Evolutionary conservation across 345 rosid species (phyloP), one percentile per base, ranked within the genome.

Genomic region (Pistacia atlantica): DNA sequence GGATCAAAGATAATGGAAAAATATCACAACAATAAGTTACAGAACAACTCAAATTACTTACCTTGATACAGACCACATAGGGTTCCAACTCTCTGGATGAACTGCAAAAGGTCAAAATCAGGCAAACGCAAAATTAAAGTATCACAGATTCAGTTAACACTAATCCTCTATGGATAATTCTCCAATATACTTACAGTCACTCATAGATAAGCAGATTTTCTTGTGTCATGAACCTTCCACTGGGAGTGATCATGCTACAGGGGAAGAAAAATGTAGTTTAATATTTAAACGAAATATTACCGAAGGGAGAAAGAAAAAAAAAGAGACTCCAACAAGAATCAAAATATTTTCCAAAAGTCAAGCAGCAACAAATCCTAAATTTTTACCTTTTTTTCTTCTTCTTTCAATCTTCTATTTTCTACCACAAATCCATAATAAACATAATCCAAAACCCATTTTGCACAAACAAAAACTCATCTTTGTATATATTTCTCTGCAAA

Each of bases 51-150:
- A 46, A 77, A 72, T 54, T 60, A 20, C 54, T 52, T 88, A 96
- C 98, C 99, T 96, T 65, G 98, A 92, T 48, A 91, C 97, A 73
- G 99, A 96, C 99, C 99, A 96, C 98, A 96, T 96, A 4, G 99
- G 99, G 72, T 93, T 96, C 99, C 99, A 96, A 86, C 93, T 94
- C 87, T 96, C 98, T n/a, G 98, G 99, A 83, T 96, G 99, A 87
- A 92, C 99, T 96, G 87, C 56, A 85, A 79, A 76, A 83, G n/a
- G 73, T 68, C 12, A 78, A 11, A 60, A 72, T 45, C 49, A 77
- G 51, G 48, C 11, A 54, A 55, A 78, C 37, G 38, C 12, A 57
- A 71, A 3, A 71, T 18, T 67, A 54, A 55, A 38, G 37, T 31
- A 80, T n/a, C 5, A 52, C 22, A 73, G 58, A 65, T 37, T 17